These are phyloP conservation scores for Phytophthora pluvialis DNA, from an alignment of 352 stramenopile genomes.

Conservation along the genomic window DNA sequence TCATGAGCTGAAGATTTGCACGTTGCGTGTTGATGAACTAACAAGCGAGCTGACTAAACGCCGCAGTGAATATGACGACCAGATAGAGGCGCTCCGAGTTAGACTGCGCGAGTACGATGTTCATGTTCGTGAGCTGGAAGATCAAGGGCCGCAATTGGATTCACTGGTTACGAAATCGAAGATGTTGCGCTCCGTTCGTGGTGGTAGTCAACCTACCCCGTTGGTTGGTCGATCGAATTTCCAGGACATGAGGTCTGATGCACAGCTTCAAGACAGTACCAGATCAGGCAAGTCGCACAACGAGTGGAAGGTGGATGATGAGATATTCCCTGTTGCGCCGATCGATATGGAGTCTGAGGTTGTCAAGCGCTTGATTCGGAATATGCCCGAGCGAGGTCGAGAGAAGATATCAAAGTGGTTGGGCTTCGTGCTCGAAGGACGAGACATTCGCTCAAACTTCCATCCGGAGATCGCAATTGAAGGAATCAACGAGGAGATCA, in stretches of 20 bases:
- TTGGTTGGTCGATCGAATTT: slow-evolving; percentile 6
- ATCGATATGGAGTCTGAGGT: slow-evolving; percentile 84
- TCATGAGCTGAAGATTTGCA: slow-evolving; percentile 53
- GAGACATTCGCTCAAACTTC: slow-evolving; percentile 77
- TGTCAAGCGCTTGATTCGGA: slow-evolving; percentile 68
- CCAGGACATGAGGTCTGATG: slow-evolving; percentile 7
- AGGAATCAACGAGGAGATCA: slow-evolving; percentile 67
- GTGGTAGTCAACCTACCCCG: slow-evolving; percentile 35
- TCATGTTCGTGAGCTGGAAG: slow-evolving; percentile 50
- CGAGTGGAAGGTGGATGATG: slow-evolving; percentile 66
- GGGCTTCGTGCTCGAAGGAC: slow-evolving; percentile 70
- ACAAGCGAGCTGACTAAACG: slow-evolving; percentile 55
- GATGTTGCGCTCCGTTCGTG: slow-evolving; percentile 67
- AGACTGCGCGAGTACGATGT: slow-evolving; percentile 59
- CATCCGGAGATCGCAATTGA: slow-evolving; percentile 76
- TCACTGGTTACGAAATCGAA: slow-evolving; percentile 58
- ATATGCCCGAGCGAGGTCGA: slow-evolving; percentile 63
- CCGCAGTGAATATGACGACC: slow-evolving; percentile 60
- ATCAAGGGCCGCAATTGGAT: slow-evolving; percentile 52
- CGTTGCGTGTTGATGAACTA: slow-evolving; percentile 50
- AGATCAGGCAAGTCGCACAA: slow-evolving; percentile 40
- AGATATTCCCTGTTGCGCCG: slow-evolving; percentile 67
- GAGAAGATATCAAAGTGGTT: slow-evolving; percentile 82
- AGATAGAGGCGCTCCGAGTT: slow-evolving; percentile 53
- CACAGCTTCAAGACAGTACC: slow-evolving; percentile 26